These are phyloP conservation scores for Miamiensis avidus DNA, from an alignment of 169 alveolate species.

Conservation along the genomic window DNA sequence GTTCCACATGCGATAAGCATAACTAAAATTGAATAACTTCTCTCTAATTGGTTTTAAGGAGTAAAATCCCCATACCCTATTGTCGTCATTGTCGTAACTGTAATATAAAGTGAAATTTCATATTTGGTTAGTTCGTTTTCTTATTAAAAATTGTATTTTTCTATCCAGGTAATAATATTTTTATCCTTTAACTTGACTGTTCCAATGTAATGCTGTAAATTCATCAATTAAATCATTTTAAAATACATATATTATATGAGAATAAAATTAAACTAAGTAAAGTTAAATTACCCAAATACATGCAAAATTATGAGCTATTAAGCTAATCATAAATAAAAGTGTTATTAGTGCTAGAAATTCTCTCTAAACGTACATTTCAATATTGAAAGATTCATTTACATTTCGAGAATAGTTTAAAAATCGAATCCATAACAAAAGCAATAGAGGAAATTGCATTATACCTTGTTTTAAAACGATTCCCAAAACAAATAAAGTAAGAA, in stretches of 20 bases:
- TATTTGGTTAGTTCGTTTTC: conserved; percentile 35
- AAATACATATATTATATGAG: background rate
- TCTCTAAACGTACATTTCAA: background rate
- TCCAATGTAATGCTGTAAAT: background rate
- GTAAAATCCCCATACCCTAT: conserved; percentile 73
- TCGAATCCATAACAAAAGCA: background rate
- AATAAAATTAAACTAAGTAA: background rate
- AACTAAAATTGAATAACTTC: conserved; percentile 11
- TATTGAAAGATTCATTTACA: background rate
- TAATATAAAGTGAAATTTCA: conserved; percentile 58
- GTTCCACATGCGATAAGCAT: conserved; percentile 35
- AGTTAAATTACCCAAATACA: background rate
- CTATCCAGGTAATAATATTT: conserved; percentile 41
- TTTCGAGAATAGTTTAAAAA: background rate
- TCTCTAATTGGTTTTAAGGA: conserved; percentile 62
- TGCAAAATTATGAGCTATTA: background rate
- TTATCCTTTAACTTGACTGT: background rate
- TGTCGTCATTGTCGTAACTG: conserved; percentile 62
- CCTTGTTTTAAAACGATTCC: background rate
- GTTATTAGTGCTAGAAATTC: background rate
- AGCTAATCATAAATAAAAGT: no score
- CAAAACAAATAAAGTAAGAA: background rate
- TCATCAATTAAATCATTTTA: background rate
- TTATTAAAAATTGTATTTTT: conserved; percentile 11
- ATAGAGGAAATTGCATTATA: background rate